These are phyloP conservation scores for grape (Vitis vinifera) DNA, from an alignment of 164 flowering plant genomes.

Conservation along the genomic window DNA sequence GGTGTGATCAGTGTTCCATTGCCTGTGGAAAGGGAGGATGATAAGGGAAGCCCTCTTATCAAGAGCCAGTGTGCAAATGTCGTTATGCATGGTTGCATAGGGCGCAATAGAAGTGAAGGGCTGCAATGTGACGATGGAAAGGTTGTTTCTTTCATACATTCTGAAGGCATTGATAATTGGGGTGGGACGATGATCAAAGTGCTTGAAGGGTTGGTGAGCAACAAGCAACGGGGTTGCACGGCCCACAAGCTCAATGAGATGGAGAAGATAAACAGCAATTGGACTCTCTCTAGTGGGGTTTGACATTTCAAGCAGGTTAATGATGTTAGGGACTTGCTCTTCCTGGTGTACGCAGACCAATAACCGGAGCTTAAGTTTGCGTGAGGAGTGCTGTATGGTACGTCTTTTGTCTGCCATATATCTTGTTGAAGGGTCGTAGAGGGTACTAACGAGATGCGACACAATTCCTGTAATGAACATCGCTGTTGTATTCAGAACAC, in stretches of 20 bases:
- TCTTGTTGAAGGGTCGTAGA: conserved; percentile 12
- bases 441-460: neutral
- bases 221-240: conserved; percentile 12
- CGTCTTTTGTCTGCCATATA: conserved; percentile 4
- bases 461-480: neutral
- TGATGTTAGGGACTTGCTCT: conserved; percentile 9
- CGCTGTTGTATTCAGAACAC: conserved; percentile 1
- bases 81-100: conserved; percentile 43
- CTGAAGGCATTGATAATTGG: conserved; percentile 35
- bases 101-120: conserved; percentile 41
- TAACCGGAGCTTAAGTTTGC: conserved; percentile 1
- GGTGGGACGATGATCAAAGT: conserved; percentile 28
- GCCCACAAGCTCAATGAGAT: conserved; percentile 27
- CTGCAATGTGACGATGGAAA: conserved; percentile 21
- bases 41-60: conserved; percentile 34
- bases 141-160: conserved; percentile 25
- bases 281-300: conserved; percentile 21
- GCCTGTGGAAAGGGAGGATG: conserved; percentile 63
- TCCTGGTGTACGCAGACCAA: conserved; percentile 6
- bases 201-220: neutral
- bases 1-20: conserved; percentile 30
- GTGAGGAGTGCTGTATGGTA: neutral
- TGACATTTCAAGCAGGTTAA: conserved; percentile 17
- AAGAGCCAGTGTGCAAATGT: conserved; percentile 38
- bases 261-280: conserved; percentile 20